Conservation (phyloP, 2,329 filamentous ascomycete genomes). For the Parafenestella ontariensis region DNA sequence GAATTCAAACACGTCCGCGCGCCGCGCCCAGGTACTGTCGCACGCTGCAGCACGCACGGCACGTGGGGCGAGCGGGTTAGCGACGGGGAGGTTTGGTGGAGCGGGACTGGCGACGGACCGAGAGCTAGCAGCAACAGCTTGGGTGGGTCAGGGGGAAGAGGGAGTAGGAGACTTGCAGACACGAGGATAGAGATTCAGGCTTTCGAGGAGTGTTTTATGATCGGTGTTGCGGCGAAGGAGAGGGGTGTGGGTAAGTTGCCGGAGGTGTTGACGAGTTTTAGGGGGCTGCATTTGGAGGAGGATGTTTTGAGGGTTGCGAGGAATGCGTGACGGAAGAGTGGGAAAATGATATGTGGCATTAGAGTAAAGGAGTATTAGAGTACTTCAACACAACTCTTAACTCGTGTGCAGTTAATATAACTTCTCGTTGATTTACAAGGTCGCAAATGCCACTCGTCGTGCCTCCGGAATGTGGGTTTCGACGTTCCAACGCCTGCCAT, state of each 20-base stretch:
- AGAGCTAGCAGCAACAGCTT: background rate
- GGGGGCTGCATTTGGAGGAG: slow-evolving; percentile 55
- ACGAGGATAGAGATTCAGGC: slow-evolving; percentile 65
- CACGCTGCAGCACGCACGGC: slow-evolving; percentile 53
- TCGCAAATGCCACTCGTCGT: background rate
- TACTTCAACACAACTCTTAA: background rate
- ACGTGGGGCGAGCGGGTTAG: slow-evolving; percentile 56
- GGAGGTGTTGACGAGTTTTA: slow-evolving; percentile 50
- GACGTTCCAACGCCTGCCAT: background rate
- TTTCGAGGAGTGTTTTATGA: slow-evolving; percentile 65
- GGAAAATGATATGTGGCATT: background rate
- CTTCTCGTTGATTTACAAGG: background rate
- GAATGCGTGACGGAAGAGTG: slow-evolving; percentile 1
- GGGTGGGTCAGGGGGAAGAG: background rate
- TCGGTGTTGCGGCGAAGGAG: slow-evolving; percentile 61
- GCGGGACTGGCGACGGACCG: slow-evolving; percentile 37
- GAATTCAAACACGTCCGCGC: slow-evolving; percentile 71
- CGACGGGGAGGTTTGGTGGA: slow-evolving; percentile 59
- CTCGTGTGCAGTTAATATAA: background rate
- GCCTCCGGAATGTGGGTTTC: background rate
- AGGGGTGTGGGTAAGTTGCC: slow-evolving; percentile 41
- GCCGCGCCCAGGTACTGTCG: slow-evolving; percentile 47
- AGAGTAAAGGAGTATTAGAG: background rate
- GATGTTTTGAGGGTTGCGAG: slow-evolving; percentile 47
- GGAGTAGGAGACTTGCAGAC: slow-evolving; percentile 51